Base-by-base conservation (phyloP, 306 rosid species). In the Purshia tridentata region DNA sequence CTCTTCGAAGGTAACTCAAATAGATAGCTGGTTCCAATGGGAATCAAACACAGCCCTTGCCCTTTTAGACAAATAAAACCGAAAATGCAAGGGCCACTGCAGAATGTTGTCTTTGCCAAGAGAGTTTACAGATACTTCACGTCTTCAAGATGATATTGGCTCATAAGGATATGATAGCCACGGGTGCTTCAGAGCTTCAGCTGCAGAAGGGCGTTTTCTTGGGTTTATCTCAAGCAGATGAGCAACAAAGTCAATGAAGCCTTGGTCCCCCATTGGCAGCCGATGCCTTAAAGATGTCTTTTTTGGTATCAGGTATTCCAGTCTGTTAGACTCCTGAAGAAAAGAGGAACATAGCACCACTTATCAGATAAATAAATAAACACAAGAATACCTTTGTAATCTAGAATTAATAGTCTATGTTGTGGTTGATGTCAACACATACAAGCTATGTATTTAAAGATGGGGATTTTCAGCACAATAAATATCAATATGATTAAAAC, bases 191-290 rank as follows among this genome's bases (percentile, higher is more conserved):
- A 95, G 85, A 39, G 98, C 99, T 80, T 95, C 97, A 0, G 85
- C 20, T 19, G 99, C 99, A 29, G 99, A 91, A 80, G 98, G 97
- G n/a, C 99, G 92, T 86, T 91, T 91, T 80, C 84, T 91, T 0
- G 99, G 96, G 87, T 95, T 84, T 73, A 91, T 82, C 86, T 91
- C 98, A 2, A 95, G 99, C 80, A 95, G 77, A 83, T 88, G 95
- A 39, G 59, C 86, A 69, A 95, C 93, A 72, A 95, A 95, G 69
- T 95, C 98, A 13, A 91, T 83, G 87, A 95, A 95, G 79, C 99
- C 98, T 87, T 95, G 96, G 79, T 95, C 99, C 61, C 96, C 99
- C 96, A 95, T 91, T 18, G 99, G 99, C 68, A 95, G 86, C 19
- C 99, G 90, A 78, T 95, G 99, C 81, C 98, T 86, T 77, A 95